These are phyloP conservation scores for Aspergillus caelatus DNA, from an alignment of 2,329 filamentous ascomycete genomes.

Conservation along the genomic window DNA sequence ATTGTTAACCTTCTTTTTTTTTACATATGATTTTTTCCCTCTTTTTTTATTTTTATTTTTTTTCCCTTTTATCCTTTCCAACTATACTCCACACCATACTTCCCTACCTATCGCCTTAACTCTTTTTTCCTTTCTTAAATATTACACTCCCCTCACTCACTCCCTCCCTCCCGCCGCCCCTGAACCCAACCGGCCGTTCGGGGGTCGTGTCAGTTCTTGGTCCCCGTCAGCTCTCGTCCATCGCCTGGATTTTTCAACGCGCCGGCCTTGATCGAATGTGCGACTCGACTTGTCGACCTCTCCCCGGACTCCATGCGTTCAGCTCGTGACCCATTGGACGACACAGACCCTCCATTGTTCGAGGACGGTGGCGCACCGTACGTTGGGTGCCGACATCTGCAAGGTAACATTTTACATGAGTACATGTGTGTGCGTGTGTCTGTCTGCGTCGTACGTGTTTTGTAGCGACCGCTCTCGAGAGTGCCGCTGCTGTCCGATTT, in stretches of 20 bases:
- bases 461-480: slow-evolving; percentile 29
- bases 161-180: slow-evolving; percentile 14
- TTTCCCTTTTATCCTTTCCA: background rate
- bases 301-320: slow-evolving; percentile 43
- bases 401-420: slow-evolving; percentile 26
- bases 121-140: background rate
- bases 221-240: slow-evolving; percentile 19
- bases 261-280: slow-evolving; percentile 40
- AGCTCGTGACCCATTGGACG: slow-evolving; percentile 35
- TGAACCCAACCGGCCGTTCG: slow-evolving; percentile 19
- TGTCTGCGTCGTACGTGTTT: slow-evolving; percentile 27
- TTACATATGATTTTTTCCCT: slow-evolving; percentile 3
- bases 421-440: slow-evolving; percentile 24
- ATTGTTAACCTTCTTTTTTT: background rate
- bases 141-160: background rate
- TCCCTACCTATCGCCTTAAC: background rate
- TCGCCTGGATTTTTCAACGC: slow-evolving; percentile 18
- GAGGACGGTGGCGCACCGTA: slow-evolving; percentile 34
- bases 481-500: slow-evolving; percentile 23
- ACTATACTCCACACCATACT: background rate
- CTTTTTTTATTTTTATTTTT: background rate
- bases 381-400: slow-evolving; percentile 27
- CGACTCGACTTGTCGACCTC: slow-evolving; percentile 31
- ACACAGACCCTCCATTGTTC: slow-evolving; percentile 37
- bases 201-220: slow-evolving; percentile 24